Evolutionary conservation across 345 rosid species (phyloP).

Genomic region (Syzygium jambos): DNA sequence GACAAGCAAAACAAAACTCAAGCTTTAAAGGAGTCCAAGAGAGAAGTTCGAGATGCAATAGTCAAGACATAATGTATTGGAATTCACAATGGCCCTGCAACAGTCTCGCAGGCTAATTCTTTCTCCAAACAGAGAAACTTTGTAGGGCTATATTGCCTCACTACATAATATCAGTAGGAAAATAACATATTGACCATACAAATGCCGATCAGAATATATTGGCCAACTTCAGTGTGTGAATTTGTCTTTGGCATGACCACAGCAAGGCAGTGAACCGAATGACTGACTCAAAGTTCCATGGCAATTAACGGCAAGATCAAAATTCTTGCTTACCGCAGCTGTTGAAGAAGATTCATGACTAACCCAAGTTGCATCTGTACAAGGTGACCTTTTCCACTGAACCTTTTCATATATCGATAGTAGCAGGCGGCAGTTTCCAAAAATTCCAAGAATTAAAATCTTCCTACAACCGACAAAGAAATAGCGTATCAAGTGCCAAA

Average conservation of each 20-base stretch:
- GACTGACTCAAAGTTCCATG: not conserved
- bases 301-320: not conserved
- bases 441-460: slow-evolving; percentile 87
- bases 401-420: slow-evolving; percentile 24
- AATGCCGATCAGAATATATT: not conserved
- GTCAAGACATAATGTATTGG: not conserved
- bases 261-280: not conserved
- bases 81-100: not conserved
- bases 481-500: not conserved
- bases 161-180: not conserved
- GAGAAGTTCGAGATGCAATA: not conserved
- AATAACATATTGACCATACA: not conserved
- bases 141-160: not conserved
- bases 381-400: not conserved
- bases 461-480: slow-evolving; percentile 41
- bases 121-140: not conserved
- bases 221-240: not conserved
- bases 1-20: not conserved
- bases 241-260: not conserved
- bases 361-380: not conserved
- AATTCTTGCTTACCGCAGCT: not conserved
- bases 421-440: slow-evolving; percentile 79
- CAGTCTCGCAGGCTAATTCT: not conserved
- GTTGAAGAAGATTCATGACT: not conserved
- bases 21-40: not conserved